Percentiles rank a stretch among this genome's conserved stretches.
These are phyloP conservation scores for Oryza officinalis DNA, from an alignment of 176 grass and related monocot genomes.

Conservation along the genomic window DNA sequence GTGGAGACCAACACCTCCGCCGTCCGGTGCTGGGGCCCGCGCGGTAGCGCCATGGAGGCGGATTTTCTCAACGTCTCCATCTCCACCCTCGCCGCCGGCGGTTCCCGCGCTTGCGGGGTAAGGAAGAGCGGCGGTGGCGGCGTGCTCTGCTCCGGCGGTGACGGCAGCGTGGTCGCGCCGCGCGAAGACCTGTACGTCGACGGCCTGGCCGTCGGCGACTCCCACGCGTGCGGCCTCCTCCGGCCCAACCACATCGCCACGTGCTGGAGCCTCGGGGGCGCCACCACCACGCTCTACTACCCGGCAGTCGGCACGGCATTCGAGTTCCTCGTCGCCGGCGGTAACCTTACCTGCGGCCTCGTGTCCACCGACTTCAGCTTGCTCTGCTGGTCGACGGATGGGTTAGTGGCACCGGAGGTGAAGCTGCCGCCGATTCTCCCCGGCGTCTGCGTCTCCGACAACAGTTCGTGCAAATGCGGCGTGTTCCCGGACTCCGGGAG, in stretches of 20 bases:
- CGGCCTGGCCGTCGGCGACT: constrained; percentile 62
- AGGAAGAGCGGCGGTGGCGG: constrained; percentile 22
- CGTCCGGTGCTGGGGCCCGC: constrained; percentile 69
- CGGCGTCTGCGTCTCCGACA: constrained; percentile 52
- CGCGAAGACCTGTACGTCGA: constrained; percentile 17
- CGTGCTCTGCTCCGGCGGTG: constrained; percentile 36
- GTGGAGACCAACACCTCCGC: constrained; percentile 17
- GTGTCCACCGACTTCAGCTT: constrained; percentile 37
- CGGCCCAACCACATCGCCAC: constrained; percentile 46
- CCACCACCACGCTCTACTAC: not conserved
- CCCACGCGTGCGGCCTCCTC: constrained; percentile 65
- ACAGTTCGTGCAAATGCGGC: constrained; percentile 39
- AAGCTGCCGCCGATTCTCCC: constrained; percentile 49
- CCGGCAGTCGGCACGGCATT: constrained; percentile 40
- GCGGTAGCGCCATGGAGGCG: constrained; percentile 19
- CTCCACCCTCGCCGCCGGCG: constrained; percentile 50
- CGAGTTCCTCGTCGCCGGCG: constrained; percentile 68
- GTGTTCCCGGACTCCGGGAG: constrained; percentile 25
- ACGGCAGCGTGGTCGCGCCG: not conserved
- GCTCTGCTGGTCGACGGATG: constrained; percentile 47
- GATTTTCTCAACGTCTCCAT: constrained; percentile 41
- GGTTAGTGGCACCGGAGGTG: not conserved
- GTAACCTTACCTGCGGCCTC: constrained; percentile 78
- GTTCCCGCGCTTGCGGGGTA: constrained; percentile 54
- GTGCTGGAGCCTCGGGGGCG: constrained; percentile 63